Percentiles rank a stretch among this genome's conserved stretches.
Conservation (phyloP, 164 flowering plant genomes). For the Chimonanthus praecox region DNA sequence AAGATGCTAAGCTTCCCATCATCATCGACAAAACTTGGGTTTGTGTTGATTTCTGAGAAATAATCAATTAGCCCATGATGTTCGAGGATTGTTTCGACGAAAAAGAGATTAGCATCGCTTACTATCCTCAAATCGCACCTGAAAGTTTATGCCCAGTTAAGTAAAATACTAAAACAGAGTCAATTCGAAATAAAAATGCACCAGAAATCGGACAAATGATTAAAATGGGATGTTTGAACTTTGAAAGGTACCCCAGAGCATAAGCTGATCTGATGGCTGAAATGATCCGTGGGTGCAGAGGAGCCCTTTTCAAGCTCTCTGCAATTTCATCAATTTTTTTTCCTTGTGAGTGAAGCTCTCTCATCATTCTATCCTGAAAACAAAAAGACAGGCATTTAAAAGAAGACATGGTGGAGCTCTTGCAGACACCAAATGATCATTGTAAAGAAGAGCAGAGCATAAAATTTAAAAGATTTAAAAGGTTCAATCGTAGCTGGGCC, state of each 20-base stretch:
- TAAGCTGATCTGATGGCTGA: conserved; percentile 58
- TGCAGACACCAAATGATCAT: background rate
- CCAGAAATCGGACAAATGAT: background rate
- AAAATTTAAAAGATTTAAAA: no score
- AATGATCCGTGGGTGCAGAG: conserved; percentile 40
- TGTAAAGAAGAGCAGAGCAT: no score
- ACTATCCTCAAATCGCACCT: conserved; percentile 77
- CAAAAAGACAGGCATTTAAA: background rate
- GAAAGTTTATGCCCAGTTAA: conserved; percentile 8
- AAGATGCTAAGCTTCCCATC: conserved; percentile 56
- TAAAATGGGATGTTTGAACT: background rate
- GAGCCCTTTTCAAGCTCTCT: conserved; percentile 41
- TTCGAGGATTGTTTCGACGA: conserved; percentile 66
- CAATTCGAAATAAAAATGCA: background rate
- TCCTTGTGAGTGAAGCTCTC: conserved; percentile 58
- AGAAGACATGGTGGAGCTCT: background rate
- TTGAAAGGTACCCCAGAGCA: conserved; percentile 48
- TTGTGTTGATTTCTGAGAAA: conserved; percentile 63
- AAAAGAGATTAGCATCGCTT: conserved; percentile 80
- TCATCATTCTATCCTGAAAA: conserved; percentile 55
- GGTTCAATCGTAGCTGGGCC: background rate
- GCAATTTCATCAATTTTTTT: conserved; percentile 55
- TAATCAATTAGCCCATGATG: conserved; percentile 53
- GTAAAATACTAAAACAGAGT: background rate
- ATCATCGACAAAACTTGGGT: conserved; percentile 49